Percentiles rank a stretch among this genome's conserved stretches.
Conservation (phyloP, 2,329 filamentous ascomycete species). For the Aciculosporium take region DNA sequence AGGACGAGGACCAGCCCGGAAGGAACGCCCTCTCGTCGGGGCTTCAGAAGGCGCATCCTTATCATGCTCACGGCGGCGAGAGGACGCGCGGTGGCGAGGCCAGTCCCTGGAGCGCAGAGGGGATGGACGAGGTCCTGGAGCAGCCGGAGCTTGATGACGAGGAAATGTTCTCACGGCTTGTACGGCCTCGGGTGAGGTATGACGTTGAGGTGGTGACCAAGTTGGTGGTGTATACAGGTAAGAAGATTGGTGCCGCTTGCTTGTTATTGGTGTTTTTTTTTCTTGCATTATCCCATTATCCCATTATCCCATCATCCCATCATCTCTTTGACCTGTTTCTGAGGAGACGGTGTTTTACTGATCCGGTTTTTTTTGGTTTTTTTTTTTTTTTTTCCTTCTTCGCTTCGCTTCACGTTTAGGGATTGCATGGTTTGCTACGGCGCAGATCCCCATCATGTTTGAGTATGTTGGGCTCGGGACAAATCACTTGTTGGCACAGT, state of each 20-base stretch:
- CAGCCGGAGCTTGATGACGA: constrained; percentile 47
- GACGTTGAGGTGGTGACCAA: constrained; percentile 99
- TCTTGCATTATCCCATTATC: no score
- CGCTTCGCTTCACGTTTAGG: no score
- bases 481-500: constrained; percentile 20
- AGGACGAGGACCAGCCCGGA: constrained; percentile 24
- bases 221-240: constrained; percentile 84
- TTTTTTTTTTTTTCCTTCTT: neutral
- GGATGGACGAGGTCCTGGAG: constrained; percentile 11
- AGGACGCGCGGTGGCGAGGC: constrained; percentile 45
- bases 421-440: constrained; percentile 70
- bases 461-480: constrained; percentile 41
- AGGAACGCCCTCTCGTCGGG: constrained; percentile 28
- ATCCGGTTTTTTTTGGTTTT: no score
- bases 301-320: no score
- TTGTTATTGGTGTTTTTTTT: neutral
- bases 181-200: constrained; percentile 80
- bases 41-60: constrained; percentile 28
- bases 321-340: no score
- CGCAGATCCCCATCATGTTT: constrained; percentile 60
- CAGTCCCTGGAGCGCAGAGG: constrained; percentile 9
- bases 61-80: constrained; percentile 46
- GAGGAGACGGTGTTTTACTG: no score
- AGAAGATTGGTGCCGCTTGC: constrained; percentile 4
- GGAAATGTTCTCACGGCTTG: constrained; percentile 72